phyloP scores from a whole-genome alignment of 345 rosid genomes.

The Syzygium grande region DNA sequence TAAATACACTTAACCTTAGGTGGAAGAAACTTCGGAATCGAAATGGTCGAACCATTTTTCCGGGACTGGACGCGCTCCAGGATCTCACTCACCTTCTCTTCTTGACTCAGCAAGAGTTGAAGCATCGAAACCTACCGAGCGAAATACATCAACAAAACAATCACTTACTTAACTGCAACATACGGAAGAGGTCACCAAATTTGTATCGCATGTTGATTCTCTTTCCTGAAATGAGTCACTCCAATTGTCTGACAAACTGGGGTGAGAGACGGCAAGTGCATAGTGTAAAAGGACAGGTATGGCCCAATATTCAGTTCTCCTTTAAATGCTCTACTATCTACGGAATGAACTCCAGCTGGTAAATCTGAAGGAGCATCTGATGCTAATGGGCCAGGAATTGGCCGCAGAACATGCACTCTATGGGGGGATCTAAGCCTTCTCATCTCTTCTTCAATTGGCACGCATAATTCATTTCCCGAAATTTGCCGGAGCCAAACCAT shows the following conservation, averaged over 20 bases:
- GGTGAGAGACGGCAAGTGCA: neutral
- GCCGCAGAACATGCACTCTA: neutral
- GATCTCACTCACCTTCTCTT: constrained; percentile 67
- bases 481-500: neutral
- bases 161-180: neutral
- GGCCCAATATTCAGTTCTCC: neutral
- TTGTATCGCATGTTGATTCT: neutral
- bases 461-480: neutral
- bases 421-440: neutral
- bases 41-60: constrained; percentile 26
- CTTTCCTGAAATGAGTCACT: neutral
- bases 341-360: neutral
- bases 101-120: constrained; percentile 70
- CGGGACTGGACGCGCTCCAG: constrained; percentile 44
- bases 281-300: neutral
- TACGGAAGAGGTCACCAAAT: neutral
- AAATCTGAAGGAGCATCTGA: neutral
- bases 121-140: constrained; percentile 51
- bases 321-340: neutral
- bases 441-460: neutral
- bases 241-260: neutral
- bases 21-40: constrained; percentile 68
- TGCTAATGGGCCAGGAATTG: neutral
- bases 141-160: neutral
- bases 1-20: constrained; percentile 40